These are phyloP conservation scores for Dimocarpus longan DNA, from an alignment of 345 rosid genomes.

Conservation along the genomic window DNA sequence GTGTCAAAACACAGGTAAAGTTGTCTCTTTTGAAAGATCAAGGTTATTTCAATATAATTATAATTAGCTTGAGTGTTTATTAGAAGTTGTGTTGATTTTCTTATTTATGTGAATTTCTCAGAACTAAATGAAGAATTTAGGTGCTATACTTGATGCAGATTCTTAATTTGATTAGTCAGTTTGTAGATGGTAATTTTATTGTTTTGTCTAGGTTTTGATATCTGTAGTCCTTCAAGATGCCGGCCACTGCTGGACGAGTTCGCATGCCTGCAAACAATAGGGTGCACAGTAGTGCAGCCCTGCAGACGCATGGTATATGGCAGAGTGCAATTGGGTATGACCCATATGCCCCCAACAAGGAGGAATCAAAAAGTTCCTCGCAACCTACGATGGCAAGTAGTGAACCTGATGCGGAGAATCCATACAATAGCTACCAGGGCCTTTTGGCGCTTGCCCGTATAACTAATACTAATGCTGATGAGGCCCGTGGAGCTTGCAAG, in stretches of 20 bases:
- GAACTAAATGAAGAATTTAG: background rate
- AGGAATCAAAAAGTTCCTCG: slow-evolving; percentile 58
- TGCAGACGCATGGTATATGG: slow-evolving; percentile 98
- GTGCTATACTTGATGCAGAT: background rate
- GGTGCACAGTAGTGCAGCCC: slow-evolving; percentile 98
- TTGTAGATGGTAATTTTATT: background rate
- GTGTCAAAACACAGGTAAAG: background rate
- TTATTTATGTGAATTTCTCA: background rate
- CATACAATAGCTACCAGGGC: slow-evolving; percentile 81
- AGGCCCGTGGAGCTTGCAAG: slow-evolving; percentile 91
- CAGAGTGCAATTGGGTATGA: slow-evolving; percentile 96
- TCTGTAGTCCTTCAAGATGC: slow-evolving; percentile 56
- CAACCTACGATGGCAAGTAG: slow-evolving; percentile 40
- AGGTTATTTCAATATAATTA: background rate
- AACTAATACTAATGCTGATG: slow-evolving; percentile 74
- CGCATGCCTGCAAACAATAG: slow-evolving; percentile 99
- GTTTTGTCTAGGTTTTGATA: slow-evolving; percentile 4
- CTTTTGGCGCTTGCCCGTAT: slow-evolving; percentile 84
- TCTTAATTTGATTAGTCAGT: background rate
- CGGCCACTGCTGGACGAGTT: slow-evolving; percentile 99
- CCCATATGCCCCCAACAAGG: slow-evolving; percentile 92
- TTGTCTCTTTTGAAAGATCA: background rate
- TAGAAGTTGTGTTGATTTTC: background rate
- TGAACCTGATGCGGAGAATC: slow-evolving; percentile 72
- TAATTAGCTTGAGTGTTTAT: background rate